These are phyloP conservation scores for Beauveria caledonica DNA, from an alignment of 2,329 filamentous ascomycete species.

Conservation along the genomic window DNA sequence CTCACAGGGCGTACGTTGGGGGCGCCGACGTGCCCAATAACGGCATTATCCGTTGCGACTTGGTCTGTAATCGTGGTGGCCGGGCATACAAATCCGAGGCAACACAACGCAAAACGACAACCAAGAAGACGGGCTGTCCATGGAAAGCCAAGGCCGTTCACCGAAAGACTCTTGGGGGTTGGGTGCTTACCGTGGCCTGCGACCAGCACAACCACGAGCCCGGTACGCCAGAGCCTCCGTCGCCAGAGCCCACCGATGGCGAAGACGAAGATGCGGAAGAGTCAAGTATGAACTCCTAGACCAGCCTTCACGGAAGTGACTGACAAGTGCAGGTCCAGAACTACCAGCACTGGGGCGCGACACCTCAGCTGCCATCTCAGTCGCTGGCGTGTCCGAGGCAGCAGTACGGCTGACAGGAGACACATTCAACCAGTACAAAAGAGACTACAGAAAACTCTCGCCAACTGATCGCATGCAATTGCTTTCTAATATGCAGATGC, in stretches of 20 bases:
- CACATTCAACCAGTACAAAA: constrained; percentile 36
- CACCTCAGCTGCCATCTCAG: constrained; percentile 25
- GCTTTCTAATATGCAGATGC: constrained; percentile 32
- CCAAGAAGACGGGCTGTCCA: constrained; percentile 38
- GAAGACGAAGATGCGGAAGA: constrained; percentile 26
- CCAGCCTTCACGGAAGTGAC: neutral
- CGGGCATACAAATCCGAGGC: constrained; percentile 35
- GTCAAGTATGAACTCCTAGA: constrained; percentile 14
- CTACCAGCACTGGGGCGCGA: constrained; percentile 9
- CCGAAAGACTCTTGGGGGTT: constrained; percentile 34
- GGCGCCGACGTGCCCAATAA: constrained; percentile 33
- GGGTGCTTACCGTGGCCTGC: constrained; percentile 36
- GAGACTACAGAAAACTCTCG: constrained; percentile 35
- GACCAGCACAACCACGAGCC: constrained; percentile 38
- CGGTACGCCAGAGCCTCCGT: constrained; percentile 34
- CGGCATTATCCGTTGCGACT: constrained; percentile 35
- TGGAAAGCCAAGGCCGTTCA: constrained; percentile 39
- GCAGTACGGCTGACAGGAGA: constrained; percentile 33
- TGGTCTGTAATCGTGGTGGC: constrained; percentile 37
- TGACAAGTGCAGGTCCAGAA: constrained; percentile 8
- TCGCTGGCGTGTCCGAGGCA: constrained; percentile 31
- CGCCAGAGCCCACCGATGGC: constrained; percentile 24
- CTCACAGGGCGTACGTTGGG: constrained; percentile 33
- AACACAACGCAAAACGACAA: constrained; percentile 37
- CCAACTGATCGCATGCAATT: constrained; percentile 31